A percentile compares a stretch with the other conserved stretches of the same genome.
Evolutionary conservation across 164 flowering plant genomes (phyloP).

Genomic region (Cinnamomum micranthum): DNA sequence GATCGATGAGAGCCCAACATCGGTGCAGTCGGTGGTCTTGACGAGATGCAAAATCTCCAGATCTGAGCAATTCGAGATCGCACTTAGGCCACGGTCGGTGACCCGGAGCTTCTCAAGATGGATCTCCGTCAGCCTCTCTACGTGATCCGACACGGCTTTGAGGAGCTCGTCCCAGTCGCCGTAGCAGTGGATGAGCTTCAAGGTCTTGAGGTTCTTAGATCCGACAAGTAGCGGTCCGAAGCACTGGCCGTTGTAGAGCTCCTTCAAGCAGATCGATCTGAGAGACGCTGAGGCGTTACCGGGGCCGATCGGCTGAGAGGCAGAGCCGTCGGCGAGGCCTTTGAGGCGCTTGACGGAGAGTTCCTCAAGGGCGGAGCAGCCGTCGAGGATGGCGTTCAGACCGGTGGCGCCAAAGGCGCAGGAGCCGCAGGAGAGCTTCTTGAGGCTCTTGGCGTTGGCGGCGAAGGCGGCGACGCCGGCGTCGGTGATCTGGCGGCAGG

Average conservation of each 20-base stretch:
- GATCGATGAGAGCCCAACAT: slow-evolving; percentile 50
- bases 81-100: slow-evolving; percentile 66
- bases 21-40: slow-evolving; percentile 76
- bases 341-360: slow-evolving; percentile 77
- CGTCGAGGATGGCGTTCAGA: slow-evolving; percentile 63
- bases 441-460: slow-evolving; percentile 42
- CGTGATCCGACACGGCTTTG: slow-evolving; percentile 33
- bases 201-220: slow-evolving; percentile 52
- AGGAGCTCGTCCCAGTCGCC: slow-evolving; percentile 85
- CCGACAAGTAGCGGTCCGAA: slow-evolving; percentile 64
- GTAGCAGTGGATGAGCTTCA: slow-evolving; percentile 65
- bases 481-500: slow-evolving; percentile 75
- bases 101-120: slow-evolving; percentile 88
- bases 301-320: slow-evolving; percentile 48
- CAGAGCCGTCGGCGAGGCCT: slow-evolving; percentile 44
- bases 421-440: slow-evolving; percentile 75
- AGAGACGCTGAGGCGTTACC: slow-evolving; percentile 51
- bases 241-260: slow-evolving; percentile 72
- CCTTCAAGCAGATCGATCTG: slow-evolving; percentile 61
- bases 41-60: slow-evolving; percentile 76
- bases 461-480: slow-evolving; percentile 65
- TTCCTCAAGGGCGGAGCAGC: slow-evolving; percentile 68
- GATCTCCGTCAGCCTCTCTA: slow-evolving; percentile 50
- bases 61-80: slow-evolving; percentile 50
- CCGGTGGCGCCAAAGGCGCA: slow-evolving; percentile 72